Evolutionary conservation across 1,284 basidiomycete genomes (phyloP), one percentile per base, ranked within the genome.

Genomic region (Pholiota adiposa): DNA sequence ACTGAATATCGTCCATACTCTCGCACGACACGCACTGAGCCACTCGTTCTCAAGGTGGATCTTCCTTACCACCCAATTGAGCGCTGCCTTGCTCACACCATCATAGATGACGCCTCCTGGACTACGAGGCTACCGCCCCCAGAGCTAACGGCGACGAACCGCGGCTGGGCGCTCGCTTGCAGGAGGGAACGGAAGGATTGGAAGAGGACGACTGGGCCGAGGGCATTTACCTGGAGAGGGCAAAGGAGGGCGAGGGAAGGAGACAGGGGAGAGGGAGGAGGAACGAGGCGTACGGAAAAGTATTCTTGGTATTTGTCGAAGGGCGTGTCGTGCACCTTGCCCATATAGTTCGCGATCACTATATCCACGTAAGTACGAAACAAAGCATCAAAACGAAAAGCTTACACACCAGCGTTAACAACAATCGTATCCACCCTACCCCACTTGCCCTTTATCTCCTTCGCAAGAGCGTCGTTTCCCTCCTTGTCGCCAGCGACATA

Each of bases 51-150:
- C n/a, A n/a, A n/a, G n/a, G n/a, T n/a, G n/a, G n/a, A n/a, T n/a
- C n/a, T n/a, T n/a, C n/a, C n/a, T n/a, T n/a, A n/a, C 40, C n/a
- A 41, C 25, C 33, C 44, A 56, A 34, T 56, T 56, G n/a, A 56
- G 46, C 16, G 44, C 41, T 4, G 43, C 50, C 23, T 59, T 59
- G 21, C 36, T 36, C 21, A 18, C 34, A 1, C 57, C 57, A 25
- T 59, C 1, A 51, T 23, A 14, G n/a, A 27, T n/a, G 14, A 38
- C 1, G 29, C 25, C 16, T 23, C 33, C 4, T 52, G 21, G 11
- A 25, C 23, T 3, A 27, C 56, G 7, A 31, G 14, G 21, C 51
- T 44, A 7, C 25, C 57, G 0, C 29, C 51, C 1, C 27, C 21
- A 9, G 19, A 46, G 51, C 44, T 54, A n/a, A 59, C 54, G 1